phyloP scores from a whole-genome alignment of 257 asterid genomes.

The Jacaranda mimosifolia region DNA sequence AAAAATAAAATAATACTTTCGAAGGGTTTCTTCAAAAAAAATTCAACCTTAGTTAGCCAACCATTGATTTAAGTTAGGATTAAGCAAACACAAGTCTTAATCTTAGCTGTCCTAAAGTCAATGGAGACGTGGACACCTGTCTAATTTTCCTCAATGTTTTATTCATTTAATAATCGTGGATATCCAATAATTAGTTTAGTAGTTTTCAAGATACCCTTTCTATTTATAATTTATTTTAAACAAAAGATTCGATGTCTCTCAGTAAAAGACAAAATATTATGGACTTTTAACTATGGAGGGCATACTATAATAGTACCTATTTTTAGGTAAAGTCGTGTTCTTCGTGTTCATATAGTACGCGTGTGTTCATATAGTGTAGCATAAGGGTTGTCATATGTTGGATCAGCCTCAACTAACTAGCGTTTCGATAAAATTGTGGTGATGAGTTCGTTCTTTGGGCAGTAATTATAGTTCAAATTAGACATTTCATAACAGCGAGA shows the following conservation, averaged over 20 bases:
- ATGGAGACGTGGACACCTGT: conserved; percentile 62
- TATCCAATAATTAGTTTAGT: conserved; percentile 37
- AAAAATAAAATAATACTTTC: not conserved
- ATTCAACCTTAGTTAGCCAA: conserved; percentile 60
- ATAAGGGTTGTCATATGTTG: too few relatives aligned
- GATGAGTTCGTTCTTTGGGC: too few relatives aligned
- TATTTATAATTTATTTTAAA: conserved; percentile 27
- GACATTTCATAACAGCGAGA: too few relatives aligned
- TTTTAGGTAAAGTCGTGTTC: conserved; percentile 26
- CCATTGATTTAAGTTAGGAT: conserved; percentile 48
- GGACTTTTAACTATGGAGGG: conserved; percentile 29
- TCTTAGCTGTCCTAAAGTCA: conserved; percentile 54
- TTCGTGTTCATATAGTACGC: conserved; percentile 12
- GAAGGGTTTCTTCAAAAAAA: not conserved
- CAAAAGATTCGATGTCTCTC: conserved; percentile 60
- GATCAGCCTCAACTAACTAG: too few relatives aligned
- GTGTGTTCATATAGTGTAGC: conserved; percentile 23
- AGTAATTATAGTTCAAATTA: too few relatives aligned
- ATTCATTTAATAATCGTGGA: conserved; percentile 36
- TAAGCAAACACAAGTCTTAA: conserved; percentile 46
- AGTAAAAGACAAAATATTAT: conserved; percentile 53
- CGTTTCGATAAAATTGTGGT: too few relatives aligned
- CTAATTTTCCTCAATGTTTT: conserved; percentile 38
- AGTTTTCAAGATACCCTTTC: conserved; percentile 40
- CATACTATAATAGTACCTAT: conserved; percentile 1